These are phyloP conservation scores for Verticillium albo-atrum DNA, from an alignment of 2,329 filamentous ascomycete species.

Conservation along the genomic window DNA sequence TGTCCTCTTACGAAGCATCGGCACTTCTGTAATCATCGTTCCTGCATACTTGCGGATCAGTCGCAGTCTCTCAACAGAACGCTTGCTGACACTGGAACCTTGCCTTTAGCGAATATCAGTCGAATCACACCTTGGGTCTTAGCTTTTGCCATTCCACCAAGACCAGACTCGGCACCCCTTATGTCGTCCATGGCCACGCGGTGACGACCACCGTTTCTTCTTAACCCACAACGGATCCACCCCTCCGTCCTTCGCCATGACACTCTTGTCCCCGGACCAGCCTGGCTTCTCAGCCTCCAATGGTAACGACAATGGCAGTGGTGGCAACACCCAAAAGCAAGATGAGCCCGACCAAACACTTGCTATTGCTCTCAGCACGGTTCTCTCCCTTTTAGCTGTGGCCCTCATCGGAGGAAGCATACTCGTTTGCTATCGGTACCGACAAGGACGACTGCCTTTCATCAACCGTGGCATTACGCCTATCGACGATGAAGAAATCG, in stretches of 20 bases:
- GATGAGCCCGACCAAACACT: constrained; percentile 31
- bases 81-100: too few species aligned
- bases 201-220: not conserved
- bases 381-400: constrained; percentile 41
- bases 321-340: not conserved
- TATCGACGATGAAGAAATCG: constrained; percentile 62
- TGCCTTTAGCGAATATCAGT: too few species aligned
- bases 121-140: too few species aligned
- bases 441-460: constrained; percentile 34
- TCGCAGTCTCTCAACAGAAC: too few species aligned
- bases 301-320: not conserved
- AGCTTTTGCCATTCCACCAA: not conserved
- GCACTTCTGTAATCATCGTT: too few species aligned
- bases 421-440: constrained; percentile 33
- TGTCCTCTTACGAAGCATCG: too few species aligned
- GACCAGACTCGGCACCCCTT: not conserved
- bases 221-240: not conserved
- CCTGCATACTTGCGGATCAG: too few species aligned
- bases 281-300: not conserved
- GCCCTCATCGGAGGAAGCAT: constrained; percentile 27
- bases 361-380: constrained; percentile 47
- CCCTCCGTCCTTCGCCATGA: not conserved
- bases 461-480: constrained; percentile 54
- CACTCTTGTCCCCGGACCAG: not conserved
- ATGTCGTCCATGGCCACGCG: not conserved